phyloP scores from a whole-genome alignment of 1,284 basidiomycete species.

The Ceratobasidium sp. region DNA sequence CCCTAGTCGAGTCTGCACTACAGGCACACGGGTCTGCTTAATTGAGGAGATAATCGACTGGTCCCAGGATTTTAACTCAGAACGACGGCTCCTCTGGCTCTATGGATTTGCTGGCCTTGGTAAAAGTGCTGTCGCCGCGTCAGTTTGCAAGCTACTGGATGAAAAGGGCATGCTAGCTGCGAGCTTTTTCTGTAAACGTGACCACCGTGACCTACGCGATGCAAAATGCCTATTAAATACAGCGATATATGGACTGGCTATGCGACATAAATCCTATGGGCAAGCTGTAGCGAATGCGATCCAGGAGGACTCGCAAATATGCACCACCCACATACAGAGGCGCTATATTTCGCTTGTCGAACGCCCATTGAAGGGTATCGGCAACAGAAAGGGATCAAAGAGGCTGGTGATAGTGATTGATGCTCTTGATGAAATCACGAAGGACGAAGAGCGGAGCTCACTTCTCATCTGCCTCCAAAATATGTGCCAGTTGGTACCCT shows the following conservation, averaged over 20 bases:
- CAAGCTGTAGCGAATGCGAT: not conserved
- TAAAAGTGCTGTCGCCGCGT: conserved; percentile 45
- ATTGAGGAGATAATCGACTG: not conserved
- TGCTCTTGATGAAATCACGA: not conserved
- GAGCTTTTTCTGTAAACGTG: conserved; percentile 48
- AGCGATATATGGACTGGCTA: conserved; percentile 3
- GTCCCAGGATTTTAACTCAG: not conserved
- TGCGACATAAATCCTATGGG: not conserved
- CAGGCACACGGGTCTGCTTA: not conserved
- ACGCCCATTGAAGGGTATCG: not conserved
- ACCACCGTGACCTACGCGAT: conserved; percentile 17
- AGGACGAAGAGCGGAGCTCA: not conserved
- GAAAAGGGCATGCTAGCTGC: conserved; percentile 45
- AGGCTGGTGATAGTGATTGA: not conserved
- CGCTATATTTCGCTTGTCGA: not conserved
- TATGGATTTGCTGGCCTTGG: conserved; percentile 45
- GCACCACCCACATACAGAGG: not conserved
- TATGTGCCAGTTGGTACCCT: not conserved
- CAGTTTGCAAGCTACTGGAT: conserved; percentile 42
- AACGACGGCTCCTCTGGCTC: conserved; percentile 42
- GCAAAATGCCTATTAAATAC: conserved; percentile 25
- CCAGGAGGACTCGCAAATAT: not conserved
- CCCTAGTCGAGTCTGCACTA: not conserved
- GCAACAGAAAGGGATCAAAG: not conserved
- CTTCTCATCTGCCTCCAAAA: not conserved